Conservation (phyloP, 2,329 filamentous ascomycete genomes). For the Cylindrodendrum hubeiense region DNA sequence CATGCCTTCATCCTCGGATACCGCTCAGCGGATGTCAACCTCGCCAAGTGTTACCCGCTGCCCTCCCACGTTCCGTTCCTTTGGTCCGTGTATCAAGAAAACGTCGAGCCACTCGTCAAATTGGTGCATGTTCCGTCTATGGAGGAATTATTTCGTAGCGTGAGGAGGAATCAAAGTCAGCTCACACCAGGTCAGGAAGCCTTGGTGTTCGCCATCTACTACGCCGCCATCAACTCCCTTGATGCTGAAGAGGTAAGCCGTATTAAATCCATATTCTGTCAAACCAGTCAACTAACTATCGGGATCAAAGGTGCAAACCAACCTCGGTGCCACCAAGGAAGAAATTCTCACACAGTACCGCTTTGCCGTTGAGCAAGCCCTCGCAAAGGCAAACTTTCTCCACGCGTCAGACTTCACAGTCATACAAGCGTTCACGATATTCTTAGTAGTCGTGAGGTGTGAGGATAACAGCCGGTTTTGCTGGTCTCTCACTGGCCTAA, state of each 20-base stretch:
- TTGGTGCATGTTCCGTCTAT: conserved; percentile 78
- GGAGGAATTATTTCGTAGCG: conserved; percentile 70
- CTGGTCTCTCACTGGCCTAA: conserved; percentile 70
- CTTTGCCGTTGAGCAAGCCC: conserved; percentile 67
- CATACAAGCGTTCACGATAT: conserved; percentile 70
- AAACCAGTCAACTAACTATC: conserved; percentile 18
- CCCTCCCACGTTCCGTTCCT: conserved; percentile 75
- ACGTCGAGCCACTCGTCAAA: conserved; percentile 80
- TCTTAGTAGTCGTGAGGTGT: conserved; percentile 62
- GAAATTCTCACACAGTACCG: conserved; percentile 62
- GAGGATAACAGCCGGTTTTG: conserved; percentile 65
- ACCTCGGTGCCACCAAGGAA: conserved; percentile 59
- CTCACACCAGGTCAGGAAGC: conserved; percentile 70
- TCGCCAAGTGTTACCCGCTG: conserved; percentile 73
- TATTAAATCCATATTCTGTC: neutral
- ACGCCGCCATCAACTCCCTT: conserved; percentile 68
- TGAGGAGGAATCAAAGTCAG: conserved; percentile 69
- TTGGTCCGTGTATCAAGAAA: conserved; percentile 79
- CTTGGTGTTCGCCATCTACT: conserved; percentile 74
- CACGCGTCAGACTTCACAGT: conserved; percentile 68
- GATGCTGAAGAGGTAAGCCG: conserved; percentile 68
- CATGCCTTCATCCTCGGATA: conserved; percentile 82
- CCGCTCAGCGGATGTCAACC: conserved; percentile 76
- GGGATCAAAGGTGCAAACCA: conserved; percentile 44
- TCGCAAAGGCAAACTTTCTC: conserved; percentile 70